Evolutionary conservation across 345 rosid genomes (phyloP), one percentile per base, ranked within the genome.

Genomic region (Syzygium aromaticum): DNA sequence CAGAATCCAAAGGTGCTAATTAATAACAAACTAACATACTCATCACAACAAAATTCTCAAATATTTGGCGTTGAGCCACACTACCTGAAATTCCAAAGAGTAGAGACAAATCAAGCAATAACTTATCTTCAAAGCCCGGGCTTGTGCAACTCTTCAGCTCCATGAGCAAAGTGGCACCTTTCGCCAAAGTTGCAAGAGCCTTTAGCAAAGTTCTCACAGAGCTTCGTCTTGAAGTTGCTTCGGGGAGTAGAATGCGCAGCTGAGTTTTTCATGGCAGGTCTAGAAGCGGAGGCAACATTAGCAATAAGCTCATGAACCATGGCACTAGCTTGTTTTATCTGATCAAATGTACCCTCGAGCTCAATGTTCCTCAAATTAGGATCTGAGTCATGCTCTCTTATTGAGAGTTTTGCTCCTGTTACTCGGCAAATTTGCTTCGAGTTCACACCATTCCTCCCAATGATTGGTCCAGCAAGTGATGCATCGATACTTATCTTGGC

Each of bases 331-430:
- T 95, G 96, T 85, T 94, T 95, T 86, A 98, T 98, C 95, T 98
- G 99, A 90, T 96, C 99, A 52, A 95, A 94, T 80, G 98, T 92
- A 86, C 99, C 99, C 92, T 98, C 99, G 3, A 98, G 95, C 91
- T 95, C 98, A 84, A 98, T 98, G 92, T 95, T 96, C 93, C 95
- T 95, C 89, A 92, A 87, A 88, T 92, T 94, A 5, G 99, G 95
- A 87, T 98, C 98, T 5, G 92, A 83, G 83, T 98, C 99, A 40
- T 96, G 96, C 33, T 98, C 99, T 85, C 96, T 93, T 46, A 98
- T 96, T 22, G 98, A 95, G 86, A 98, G 94, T 91, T 95, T 98
- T 86, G 94, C 98, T 63, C 99, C 99, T 0, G 99, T 96, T 23
- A 92, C 90, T 8, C 97, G 96, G 61, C 95, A 94, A 23, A 98